Evolutionary conservation across 192 early-diverging fungal species (phyloP).

Genomic region (Entomortierella parvispora): DNA sequence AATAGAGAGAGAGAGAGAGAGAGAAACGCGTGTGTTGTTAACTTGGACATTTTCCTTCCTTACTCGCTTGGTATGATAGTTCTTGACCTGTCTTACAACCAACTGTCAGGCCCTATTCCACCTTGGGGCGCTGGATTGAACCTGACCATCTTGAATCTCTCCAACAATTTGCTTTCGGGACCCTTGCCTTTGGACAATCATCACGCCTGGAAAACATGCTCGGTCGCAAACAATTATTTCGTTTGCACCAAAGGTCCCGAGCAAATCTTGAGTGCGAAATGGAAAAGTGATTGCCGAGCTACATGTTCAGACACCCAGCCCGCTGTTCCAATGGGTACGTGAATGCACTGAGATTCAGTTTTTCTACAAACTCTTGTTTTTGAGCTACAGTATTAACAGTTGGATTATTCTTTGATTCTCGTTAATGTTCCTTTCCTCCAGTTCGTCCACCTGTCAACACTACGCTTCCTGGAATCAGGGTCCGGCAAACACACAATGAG

Average conservation of each 20-base stretch:
- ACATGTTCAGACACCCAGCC: constrained; percentile 25
- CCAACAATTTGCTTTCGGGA: constrained; percentile 43
- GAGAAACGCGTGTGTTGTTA: not conserved
- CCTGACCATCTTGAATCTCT: constrained; percentile 36
- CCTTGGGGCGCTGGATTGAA: constrained; percentile 38
- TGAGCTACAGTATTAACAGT: not conserved
- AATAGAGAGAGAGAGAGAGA: too few relatives aligned
- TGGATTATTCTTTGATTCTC: not conserved
- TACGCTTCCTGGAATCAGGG: constrained; percentile 24
- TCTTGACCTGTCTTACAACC: constrained; percentile 41
- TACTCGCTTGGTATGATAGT: constrained; percentile 1
- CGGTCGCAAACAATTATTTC: constrained; percentile 44
- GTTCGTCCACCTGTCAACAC: constrained; percentile 36
- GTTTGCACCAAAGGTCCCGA: constrained; percentile 45
- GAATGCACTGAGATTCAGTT: not conserved
- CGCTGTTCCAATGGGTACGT: constrained; percentile 22
- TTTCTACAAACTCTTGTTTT: not conserved
- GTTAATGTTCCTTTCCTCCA: not conserved
- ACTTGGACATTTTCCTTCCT: not conserved
- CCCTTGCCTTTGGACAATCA: constrained; percentile 29
- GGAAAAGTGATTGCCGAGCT: constrained; percentile 30
- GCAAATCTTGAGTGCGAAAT: constrained; percentile 36
- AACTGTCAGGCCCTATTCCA: constrained; percentile 37
- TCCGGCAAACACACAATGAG: constrained; percentile 18
- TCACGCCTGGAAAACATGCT: constrained; percentile 33